Evolutionary conservation across 2,329 filamentous ascomycete species (phyloP), one percentile per base, ranked within the genome.

Genomic region (Colletotrichum sp.): DNA sequence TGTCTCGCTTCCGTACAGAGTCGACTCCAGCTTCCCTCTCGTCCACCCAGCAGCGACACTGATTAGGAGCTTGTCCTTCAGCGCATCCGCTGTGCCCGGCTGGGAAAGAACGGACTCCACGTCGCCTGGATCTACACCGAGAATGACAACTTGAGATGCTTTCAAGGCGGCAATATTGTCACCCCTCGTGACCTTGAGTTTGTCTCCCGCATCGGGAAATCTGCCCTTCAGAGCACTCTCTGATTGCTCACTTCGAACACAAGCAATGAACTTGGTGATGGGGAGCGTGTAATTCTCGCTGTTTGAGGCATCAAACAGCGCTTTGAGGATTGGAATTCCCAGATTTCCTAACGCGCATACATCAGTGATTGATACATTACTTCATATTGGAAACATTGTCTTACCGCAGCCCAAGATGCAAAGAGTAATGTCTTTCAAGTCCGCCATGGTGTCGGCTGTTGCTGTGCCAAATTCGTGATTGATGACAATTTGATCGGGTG

Each of bases 11-110:
- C 82, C 80, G 13, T 85, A 84, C 0, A 88, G 79, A 6, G 80
- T 81, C 4, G 76, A 66, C 73, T 87, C 85, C 2, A 89, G 78
- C 64, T 83, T 82, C 21, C 82, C 78, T 38, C 83, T 82, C 1
- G 86, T 85, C 87, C 86, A 90, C 1, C 89, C 89, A 1, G 89
- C 89, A 1, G 85, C 86, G 1, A 91, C 85, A 77, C 88, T 90
- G 79, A 90, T 87, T 13, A 90, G 73, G 2, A 90, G 82, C 77
- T 90, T 91, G 30, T 52, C 43, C 21, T 55, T 77, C 1, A 90
- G 69, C 0, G 85, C 87, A 7, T 86, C 82, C 0, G 77, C 66
- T 3, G 89, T 77, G 0, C 84, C 85, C 0, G 83, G 79, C 55
- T 85, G 79, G 0, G 78, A 80, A 7, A 91, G 78, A 0, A 86